A percentile compares a stretch with the other conserved stretches of the same genome.
phyloP scores from a whole-genome alignment of 495 filamentous ascomycete genomes.

The Penicillium dipodomyicola region DNA sequence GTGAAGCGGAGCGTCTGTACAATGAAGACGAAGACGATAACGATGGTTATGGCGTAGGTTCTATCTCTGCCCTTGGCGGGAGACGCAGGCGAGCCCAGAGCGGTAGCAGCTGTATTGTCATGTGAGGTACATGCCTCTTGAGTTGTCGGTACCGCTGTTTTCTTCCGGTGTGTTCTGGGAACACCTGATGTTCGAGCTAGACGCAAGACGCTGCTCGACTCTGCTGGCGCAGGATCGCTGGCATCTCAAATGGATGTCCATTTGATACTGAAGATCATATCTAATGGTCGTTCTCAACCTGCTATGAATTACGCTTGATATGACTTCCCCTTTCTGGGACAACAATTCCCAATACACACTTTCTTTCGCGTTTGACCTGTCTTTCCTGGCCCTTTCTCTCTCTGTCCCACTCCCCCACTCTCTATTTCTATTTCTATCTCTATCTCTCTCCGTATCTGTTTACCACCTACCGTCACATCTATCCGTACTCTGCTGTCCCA shows the following conservation, averaged over 20 bases:
- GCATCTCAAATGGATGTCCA: background rate
- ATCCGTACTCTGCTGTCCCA: background rate
- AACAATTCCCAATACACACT: background rate
- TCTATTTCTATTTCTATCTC: background rate
- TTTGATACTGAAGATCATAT: background rate
- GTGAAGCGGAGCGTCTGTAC: constrained; percentile 72
- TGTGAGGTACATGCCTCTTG: constrained; percentile 38
- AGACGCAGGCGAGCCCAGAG: constrained; percentile 55
- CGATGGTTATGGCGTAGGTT: constrained; percentile 29
- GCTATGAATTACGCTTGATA: constrained; percentile 6
- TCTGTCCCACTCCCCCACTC: no score
- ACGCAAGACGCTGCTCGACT: background rate
- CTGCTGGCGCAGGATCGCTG: constrained; percentile 21
- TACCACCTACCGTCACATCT: background rate
- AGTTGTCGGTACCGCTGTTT: background rate
- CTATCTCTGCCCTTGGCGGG: constrained; percentile 25
- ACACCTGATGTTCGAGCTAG: background rate
- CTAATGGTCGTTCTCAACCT: background rate
- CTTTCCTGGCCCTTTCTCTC: background rate
- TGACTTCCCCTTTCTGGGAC: background rate
- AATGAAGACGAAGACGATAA: constrained; percentile 72
- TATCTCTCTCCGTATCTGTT: background rate
- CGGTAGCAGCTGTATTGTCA: constrained; percentile 52
- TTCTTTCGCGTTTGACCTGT: background rate
- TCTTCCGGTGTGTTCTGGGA: constrained; percentile 9